Evolutionary conservation across 2,329 filamentous ascomycete species (phyloP), one percentile per base, ranked within the genome.

Genomic region (Pseudocercospora macadamiae): DNA sequence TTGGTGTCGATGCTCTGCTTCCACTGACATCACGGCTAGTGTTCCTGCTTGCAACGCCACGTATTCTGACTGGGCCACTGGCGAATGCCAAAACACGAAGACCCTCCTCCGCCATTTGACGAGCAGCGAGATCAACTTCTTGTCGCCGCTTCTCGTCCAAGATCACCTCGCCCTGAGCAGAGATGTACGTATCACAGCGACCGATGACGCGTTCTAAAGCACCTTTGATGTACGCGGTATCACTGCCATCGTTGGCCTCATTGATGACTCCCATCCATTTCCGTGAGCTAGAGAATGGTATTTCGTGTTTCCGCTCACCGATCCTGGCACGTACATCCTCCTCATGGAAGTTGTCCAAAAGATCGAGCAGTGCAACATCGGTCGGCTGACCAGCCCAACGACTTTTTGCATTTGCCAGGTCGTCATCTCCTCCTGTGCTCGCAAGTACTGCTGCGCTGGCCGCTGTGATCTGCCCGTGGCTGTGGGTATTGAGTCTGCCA

Each of bases 211-310:
- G 89, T 75, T 99, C 95, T 37, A 97, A 82, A 30, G 95, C 91
- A 28, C 95, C 96, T 73, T 99, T 99, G 79, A 97, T 90, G 73
- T 97, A 99, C 0, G 91, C 93, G 65, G 91, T 87, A 69, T 96
- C 90, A 61, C 87, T 86, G 34, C 89, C 87, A 59, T 80, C 81
- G 26, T 79, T 77, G 25, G 80, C 80, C 57, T 75, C 70, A 63
- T 97, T 90, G 1, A 92, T 89, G 25, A 97, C 93, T 30, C 96
- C 96, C 96, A 99, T 99, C 93, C 93, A 99, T 76, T 99, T 99
- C 57, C 93, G 86, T 72, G 96, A 92, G 1, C 95, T 99, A 73
- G 93, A 97, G 75, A 99, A 99, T 0, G 95, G 93, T 0, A 91
- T 93, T 74, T 99, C 95, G 42, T 87, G 86, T 28, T 89, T 85